phyloP scores from a whole-genome alignment of 176 grass and related monocot genomes.

The Raddia distichophylla region DNA sequence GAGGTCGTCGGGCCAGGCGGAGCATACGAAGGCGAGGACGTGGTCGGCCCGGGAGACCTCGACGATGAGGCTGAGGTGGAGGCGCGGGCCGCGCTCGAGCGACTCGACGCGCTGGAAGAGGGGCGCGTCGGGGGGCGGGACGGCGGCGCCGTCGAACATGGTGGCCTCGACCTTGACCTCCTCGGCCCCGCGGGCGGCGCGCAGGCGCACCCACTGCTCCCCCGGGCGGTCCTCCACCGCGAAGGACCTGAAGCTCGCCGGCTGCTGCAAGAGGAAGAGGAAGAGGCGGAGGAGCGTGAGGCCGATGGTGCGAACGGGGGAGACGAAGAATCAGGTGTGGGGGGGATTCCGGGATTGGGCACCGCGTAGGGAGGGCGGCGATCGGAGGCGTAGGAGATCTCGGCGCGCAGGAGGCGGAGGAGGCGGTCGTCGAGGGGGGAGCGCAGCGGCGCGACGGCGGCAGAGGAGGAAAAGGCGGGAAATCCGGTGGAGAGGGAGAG shows the following conservation, averaged over 20 bases:
- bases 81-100: constrained; percentile 57
- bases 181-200: constrained; percentile 42
- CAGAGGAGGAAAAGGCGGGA: background rate
- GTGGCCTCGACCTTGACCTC: constrained; percentile 87
- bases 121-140: constrained; percentile 40
- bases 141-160: constrained; percentile 82
- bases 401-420: constrained; percentile 66
- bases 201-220: constrained; percentile 92
- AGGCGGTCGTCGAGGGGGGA: constrained; percentile 67
- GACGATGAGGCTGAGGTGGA: constrained; percentile 86
- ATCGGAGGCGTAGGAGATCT: constrained; percentile 72
- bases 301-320: background rate
- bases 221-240: constrained; percentile 71
- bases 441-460: background rate
- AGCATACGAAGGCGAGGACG: constrained; percentile 77
- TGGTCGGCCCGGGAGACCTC: constrained; percentile 64
- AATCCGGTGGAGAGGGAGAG: background rate
- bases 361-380: constrained; percentile 62
- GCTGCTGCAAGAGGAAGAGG: constrained; percentile 34
- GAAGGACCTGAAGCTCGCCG: constrained; percentile 67
- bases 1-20: constrained; percentile 80
- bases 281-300: background rate
- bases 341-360: background rate
- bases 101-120: constrained; percentile 65
- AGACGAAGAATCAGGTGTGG: background rate